phyloP scores from a whole-genome alignment of 352 stramenopile species.

The Thraustochytrium sp. region DNA sequence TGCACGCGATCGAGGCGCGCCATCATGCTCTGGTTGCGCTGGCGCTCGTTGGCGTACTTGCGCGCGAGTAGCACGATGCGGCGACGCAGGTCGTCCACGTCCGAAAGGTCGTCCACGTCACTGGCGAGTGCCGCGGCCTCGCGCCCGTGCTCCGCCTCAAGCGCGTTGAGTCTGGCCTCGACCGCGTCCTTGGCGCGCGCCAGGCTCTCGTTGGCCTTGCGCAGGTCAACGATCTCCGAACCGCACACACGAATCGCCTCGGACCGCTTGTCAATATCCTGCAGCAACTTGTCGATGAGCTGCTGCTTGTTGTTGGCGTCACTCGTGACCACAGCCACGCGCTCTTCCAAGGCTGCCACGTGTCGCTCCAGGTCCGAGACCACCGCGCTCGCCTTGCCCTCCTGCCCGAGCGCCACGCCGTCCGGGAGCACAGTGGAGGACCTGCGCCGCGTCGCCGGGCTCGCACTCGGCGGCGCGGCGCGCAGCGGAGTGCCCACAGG shows the following conservation, averaged over 20 bases:
- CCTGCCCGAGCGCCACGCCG: background rate
- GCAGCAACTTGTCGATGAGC: slow-evolving; percentile 11
- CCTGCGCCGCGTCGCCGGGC: background rate
- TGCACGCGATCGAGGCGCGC: background rate
- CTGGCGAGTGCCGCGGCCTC: background rate
- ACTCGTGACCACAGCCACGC: background rate
- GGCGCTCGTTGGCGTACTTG: slow-evolving; percentile 16
- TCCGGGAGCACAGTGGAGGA: too few species aligned
- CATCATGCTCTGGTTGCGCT: slow-evolving; percentile 24
- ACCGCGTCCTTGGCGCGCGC: background rate
- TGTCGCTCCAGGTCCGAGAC: background rate
- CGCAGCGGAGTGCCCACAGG: background rate
- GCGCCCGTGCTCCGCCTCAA: background rate
- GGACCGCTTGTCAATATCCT: background rate
- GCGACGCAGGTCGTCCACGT: background rate
- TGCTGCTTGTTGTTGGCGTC: slow-evolving; percentile 15
- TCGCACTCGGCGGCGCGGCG: background rate
- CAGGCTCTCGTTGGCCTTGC: background rate
- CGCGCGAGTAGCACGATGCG: background rate
- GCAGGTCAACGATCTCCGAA: slow-evolving; percentile 25
- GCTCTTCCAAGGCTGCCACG: background rate
- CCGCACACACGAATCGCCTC: slow-evolving; percentile 19
- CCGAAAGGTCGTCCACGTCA: background rate
- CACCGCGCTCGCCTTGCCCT: background rate
- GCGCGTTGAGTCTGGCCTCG: background rate